A percentile compares a stretch with the other conserved stretches of the same genome.
Evolutionary conservation across 768 basidiomycete genomes (phyloP).

Genomic region (Polyporus arcularius): DNA sequence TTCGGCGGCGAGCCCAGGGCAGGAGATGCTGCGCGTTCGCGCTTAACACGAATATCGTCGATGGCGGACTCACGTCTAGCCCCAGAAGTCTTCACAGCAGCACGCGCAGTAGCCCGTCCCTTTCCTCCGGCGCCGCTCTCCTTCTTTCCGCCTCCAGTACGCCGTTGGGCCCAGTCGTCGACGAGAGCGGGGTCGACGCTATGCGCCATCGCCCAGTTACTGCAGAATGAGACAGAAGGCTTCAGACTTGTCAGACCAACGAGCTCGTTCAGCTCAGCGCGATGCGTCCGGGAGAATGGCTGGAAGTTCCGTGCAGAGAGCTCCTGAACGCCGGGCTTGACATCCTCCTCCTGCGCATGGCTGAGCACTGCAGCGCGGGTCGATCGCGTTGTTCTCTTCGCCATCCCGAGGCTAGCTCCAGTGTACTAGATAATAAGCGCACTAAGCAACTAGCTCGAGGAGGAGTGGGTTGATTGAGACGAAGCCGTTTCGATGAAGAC

Average conservation of each 20-base stretch:
- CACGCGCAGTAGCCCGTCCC: not conserved
- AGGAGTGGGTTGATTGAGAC: no score
- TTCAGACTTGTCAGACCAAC: not conserved
- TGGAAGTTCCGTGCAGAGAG: not conserved
- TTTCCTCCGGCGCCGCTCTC: not conserved
- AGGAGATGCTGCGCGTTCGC: constrained; percentile 21
- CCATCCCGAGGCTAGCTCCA: no score
- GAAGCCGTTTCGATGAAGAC: no score
- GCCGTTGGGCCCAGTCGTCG: constrained; percentile 5
- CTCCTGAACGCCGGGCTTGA: not conserved
- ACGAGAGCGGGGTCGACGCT: constrained; percentile 1
- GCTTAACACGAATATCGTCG: constrained; percentile 11
- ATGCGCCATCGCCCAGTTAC: constrained; percentile 1
- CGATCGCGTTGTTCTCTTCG: not conserved
- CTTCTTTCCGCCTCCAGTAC: not conserved
- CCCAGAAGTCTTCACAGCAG: not conserved
- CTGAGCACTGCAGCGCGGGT: not conserved
- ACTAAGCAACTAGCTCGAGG: no score
- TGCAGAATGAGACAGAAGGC: not conserved
- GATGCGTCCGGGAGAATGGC: constrained; percentile 1
- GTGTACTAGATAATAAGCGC: no score
- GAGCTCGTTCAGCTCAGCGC: not conserved
- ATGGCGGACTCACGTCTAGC: not conserved
- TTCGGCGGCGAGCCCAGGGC: not conserved
- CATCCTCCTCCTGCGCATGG: not conserved